Conservation (phyloP, 2,329 filamentous ascomycete genomes). For the Cladosporium sphaerospermum region DNA sequence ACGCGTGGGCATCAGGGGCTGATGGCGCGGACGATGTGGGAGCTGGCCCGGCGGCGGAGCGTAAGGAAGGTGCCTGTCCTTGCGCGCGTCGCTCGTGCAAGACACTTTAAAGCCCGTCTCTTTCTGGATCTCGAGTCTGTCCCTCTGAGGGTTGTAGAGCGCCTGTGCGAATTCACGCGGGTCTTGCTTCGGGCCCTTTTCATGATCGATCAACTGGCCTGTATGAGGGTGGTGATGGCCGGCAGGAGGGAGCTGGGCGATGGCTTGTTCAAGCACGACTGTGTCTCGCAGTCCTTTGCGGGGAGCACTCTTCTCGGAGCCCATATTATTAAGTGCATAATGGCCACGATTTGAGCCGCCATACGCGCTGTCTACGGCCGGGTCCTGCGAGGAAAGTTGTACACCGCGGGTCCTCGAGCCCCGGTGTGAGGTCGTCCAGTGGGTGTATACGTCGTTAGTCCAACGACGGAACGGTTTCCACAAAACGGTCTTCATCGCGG, state of each 20-base stretch:
- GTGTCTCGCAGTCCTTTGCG: background rate
- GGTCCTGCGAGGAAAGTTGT: background rate
- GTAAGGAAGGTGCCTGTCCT: background rate
- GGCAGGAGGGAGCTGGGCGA: constrained; percentile 1
- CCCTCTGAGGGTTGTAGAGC: background rate
- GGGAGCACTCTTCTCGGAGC: background rate
- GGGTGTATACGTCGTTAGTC: background rate
- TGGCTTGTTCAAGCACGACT: background rate
- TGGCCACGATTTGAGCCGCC: background rate
- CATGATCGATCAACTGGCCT: background rate
- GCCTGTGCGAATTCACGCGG: background rate
- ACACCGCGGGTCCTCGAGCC: background rate
- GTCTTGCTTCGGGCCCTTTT: background rate
- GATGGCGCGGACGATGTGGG: background rate
- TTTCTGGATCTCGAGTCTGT: background rate
- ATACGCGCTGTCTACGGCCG: background rate
- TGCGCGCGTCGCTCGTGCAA: background rate
- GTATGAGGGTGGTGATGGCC: constrained; percentile 3
- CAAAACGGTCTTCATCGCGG: constrained; percentile 30
- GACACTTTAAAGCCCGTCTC: constrained; percentile 6
- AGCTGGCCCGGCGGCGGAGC: background rate
- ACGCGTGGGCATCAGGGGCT: background rate
- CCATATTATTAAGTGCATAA: background rate
- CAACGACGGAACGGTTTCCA: constrained; percentile 3
- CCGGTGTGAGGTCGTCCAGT: background rate